Base-by-base conservation (phyloP, 768 basidiomycete genomes). In the Psilocybe cubensis region DNA sequence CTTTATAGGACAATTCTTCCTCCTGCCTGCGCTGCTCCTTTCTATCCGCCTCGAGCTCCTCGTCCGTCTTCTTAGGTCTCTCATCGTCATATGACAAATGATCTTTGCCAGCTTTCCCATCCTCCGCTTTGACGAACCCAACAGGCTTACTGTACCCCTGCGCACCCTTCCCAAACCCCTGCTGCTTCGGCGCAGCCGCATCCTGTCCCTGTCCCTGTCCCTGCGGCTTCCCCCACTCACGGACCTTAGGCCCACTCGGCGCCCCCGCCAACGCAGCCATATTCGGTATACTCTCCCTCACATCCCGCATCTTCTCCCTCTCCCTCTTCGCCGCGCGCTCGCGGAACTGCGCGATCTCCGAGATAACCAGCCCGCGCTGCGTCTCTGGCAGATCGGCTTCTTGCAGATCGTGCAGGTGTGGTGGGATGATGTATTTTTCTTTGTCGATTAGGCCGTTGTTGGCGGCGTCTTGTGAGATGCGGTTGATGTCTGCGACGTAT, bases 381-480 rank as follows among this genome's bases (percentile, higher is more conserved):
- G 92, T 92, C 76, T 99, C 97, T 21, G 97, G 96, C 41, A 99
- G 83, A 68, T 99, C 97, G 51, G 94, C 92, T 75, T 97, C 95
- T 68, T 94, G 91, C 41, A 99, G 81, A 74, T 98, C 97, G 73
- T 94, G 93, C 18, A 98, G 82, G 74, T 99, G 97, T n/a, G 93
- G 92, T 23, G 94, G 94, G 41, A 97, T 93, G 60, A 92, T 82
- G 70, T 92, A 92, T 82, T 89, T 88, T 74, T 94, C 91, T 67
- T 90, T 88, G 73, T 92, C 89, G 52, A 86, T 83, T 35, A 85
- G 79, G n/a, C 88, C 89, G 56, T 71, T 87, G 59, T 85, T 85
- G 1, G 91, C 87, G 3, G 88, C 87, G 45, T 92, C 89, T 69
- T 88, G 86, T 4, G 89, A 89, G 20, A 80, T 72, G 35, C 83